Conservation (phyloP, 1,284 basidiomycete genomes). For the Grifola frondosa region DNA sequence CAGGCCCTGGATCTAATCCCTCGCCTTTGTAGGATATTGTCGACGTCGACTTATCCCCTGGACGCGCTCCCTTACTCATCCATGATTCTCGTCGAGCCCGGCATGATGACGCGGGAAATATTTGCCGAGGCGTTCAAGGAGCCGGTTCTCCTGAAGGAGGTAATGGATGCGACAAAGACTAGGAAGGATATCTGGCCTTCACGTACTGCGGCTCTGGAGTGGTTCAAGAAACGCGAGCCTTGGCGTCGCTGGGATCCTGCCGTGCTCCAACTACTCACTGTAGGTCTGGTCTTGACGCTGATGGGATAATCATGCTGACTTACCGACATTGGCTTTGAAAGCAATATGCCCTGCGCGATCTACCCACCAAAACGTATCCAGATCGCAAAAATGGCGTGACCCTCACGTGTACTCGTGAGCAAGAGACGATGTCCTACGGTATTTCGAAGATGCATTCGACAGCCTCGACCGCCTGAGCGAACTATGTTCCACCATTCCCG, state of each 20-base stretch:
- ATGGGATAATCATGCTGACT: no score
- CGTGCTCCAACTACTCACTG: slow-evolving; percentile 17
- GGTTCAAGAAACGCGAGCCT: slow-evolving; percentile 11
- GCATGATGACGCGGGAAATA: slow-evolving; percentile 2
- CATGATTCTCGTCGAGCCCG: slow-evolving; percentile 11
- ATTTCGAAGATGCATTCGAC: slow-evolving; percentile 9
- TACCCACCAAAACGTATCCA: slow-evolving; percentile 14
- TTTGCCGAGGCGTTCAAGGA: not conserved
- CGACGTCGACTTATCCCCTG: not conserved
- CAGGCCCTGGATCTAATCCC: no score
- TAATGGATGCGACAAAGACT: not conserved
- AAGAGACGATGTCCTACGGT: slow-evolving; percentile 11
- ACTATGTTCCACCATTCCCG: slow-evolving; percentile 11
- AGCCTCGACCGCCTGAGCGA: slow-evolving; percentile 7
- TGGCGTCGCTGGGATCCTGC: slow-evolving; percentile 22
- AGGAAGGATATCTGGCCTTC: slow-evolving; percentile 20
- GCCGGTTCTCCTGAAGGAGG: not conserved
- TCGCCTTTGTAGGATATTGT: slow-evolving; percentile 6
- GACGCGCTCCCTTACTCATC: slow-evolving; percentile 6
- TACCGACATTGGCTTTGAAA: not conserved
- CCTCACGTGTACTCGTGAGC: slow-evolving; percentile 9
- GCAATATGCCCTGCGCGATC: slow-evolving; percentile 15
- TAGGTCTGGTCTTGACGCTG: no score
- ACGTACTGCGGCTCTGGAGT: slow-evolving; percentile 10
- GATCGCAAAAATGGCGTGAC: slow-evolving; percentile 11